phyloP scores from a whole-genome alignment of 2,329 filamentous ascomycete species.

The Moelleriella libera region DNA sequence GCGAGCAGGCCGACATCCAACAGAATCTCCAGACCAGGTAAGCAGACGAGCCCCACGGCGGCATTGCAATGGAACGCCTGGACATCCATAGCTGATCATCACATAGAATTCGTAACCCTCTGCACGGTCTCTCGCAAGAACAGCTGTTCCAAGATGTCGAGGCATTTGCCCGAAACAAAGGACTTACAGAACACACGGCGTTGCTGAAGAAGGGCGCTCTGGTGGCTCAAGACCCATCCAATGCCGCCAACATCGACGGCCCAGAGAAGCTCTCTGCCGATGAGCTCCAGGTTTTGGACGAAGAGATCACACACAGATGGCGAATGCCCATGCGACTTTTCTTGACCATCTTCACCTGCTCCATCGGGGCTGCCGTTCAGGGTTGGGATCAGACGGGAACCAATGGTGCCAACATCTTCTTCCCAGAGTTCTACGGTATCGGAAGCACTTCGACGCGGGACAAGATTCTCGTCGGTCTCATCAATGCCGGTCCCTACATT shows the following conservation, averaged over 20 bases:
- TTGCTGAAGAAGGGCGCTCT: constrained; percentile 42
- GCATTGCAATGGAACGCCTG: too few species aligned
- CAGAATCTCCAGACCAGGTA: constrained; percentile 28
- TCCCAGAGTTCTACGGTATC: constrained; percentile 31
- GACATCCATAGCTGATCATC: too few species aligned
- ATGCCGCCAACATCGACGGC: constrained; percentile 38
- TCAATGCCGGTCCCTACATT: constrained; percentile 44
- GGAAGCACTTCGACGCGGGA: constrained; percentile 15
- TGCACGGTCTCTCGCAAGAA: constrained; percentile 32
- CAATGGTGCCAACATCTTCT: constrained; percentile 49
- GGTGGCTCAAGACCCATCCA: constrained; percentile 42
- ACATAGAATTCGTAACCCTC: constrained; percentile 29
- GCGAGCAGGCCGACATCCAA: constrained; percentile 21
- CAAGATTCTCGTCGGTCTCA: constrained; percentile 43
- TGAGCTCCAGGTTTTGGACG: constrained; percentile 41
- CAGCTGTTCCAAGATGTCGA: constrained; percentile 45
- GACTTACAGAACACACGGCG: constrained; percentile 42
- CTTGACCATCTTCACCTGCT: constrained; percentile 52
- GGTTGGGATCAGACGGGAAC: constrained; percentile 52
- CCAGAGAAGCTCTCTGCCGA: constrained; percentile 39
- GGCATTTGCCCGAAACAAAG: constrained; percentile 40
- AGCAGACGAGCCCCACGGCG: constrained; percentile 7
- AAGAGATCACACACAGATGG: constrained; percentile 54
- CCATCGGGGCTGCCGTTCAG: constrained; percentile 52
- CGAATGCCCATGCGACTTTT: constrained; percentile 46